Percentiles rank a stretch among this genome's conserved stretches.
These are phyloP conservation scores for Mentha longifolia DNA, from an alignment of 257 asterid species.

Conservation along the genomic window DNA sequence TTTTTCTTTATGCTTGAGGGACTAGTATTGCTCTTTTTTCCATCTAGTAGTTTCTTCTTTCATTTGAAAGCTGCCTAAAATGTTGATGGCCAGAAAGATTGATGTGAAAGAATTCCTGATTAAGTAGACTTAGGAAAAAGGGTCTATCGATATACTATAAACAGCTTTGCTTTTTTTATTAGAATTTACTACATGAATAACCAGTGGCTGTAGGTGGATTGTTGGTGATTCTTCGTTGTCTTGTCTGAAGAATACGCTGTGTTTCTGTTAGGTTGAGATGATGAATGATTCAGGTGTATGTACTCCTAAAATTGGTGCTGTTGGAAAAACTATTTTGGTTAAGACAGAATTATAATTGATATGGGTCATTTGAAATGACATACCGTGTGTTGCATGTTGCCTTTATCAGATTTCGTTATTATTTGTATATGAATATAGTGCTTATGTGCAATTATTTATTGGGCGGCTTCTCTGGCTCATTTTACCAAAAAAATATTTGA, in stretches of 20 bases:
- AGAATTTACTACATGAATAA: slow-evolving; percentile 21
- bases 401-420: background rate
- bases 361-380: background rate
- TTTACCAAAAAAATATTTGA: background rate
- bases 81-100: background rate
- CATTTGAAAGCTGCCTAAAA: slow-evolving; percentile 16
- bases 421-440: background rate
- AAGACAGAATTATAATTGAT: slow-evolving; percentile 3
- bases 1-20: slow-evolving; percentile 14
- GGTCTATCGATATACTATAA: background rate
- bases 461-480: background rate
- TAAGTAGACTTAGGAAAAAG: slow-evolving; percentile 2
- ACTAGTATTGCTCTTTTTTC: slow-evolving; percentile 4
- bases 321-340: background rate
- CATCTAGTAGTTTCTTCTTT: slow-evolving; percentile 1
- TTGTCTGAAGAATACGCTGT: background rate
- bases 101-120: slow-evolving; percentile 19
- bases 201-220: slow-evolving; percentile 5
- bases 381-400: background rate
- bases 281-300: background rate
- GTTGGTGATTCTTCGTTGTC: slow-evolving; percentile 5
- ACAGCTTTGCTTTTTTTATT: background rate
- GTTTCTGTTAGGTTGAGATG: slow-evolving; percentile 2
- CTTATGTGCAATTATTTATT: slow-evolving; percentile 1
- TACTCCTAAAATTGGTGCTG: slow-evolving; percentile 3